Conservation (phyloP, 108 stramenopile genomes). For the Chaetoceros tenuissimus region DNA sequence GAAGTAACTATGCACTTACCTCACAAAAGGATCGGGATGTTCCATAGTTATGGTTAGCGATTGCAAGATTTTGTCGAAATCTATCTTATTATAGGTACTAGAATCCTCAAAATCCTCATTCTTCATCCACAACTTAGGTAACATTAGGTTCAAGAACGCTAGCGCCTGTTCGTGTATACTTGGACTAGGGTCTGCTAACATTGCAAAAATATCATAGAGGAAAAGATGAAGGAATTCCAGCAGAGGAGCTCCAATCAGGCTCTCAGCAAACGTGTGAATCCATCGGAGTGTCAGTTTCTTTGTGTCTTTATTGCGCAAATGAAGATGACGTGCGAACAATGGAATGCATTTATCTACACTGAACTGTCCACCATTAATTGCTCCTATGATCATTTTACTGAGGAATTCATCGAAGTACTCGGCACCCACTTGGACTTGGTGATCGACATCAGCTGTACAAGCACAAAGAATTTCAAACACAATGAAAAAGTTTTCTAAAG, state of each 20-base stretch:
- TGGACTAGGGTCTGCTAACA: constrained; percentile 75
- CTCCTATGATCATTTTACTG: constrained; percentile 75
- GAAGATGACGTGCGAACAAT: constrained; percentile 79
- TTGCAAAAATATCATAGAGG: constrained; percentile 76
- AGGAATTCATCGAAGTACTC: constrained; percentile 75
- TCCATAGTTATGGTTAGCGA: constrained; percentile 78
- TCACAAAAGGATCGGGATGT: constrained; percentile 84
- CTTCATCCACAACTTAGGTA: constrained; percentile 62
- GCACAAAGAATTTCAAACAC: constrained; percentile 76
- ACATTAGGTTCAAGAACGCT: constrained; percentile 70
- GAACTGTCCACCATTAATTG: constrained; percentile 71
- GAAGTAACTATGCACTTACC: no score
- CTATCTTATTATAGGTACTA: constrained; percentile 40
- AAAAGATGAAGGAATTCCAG: constrained; percentile 77
- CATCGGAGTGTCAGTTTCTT: constrained; percentile 77
- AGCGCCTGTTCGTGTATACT: constrained; percentile 77
- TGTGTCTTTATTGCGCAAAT: constrained; percentile 84
- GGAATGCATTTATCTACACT: constrained; percentile 78
- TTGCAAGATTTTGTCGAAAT: constrained; percentile 84
- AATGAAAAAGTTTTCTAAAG: constrained; percentile 83
- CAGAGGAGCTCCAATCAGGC: constrained; percentile 76
- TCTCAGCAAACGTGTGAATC: constrained; percentile 73
- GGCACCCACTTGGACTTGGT: constrained; percentile 70
- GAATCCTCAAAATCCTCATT: constrained; percentile 65
- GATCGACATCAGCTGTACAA: constrained; percentile 76